A percentile compares a stretch with the other conserved stretches of the same genome.
phyloP scores from a whole-genome alignment of 2,329 filamentous ascomycete species.

The Fusarium sp. region DNA sequence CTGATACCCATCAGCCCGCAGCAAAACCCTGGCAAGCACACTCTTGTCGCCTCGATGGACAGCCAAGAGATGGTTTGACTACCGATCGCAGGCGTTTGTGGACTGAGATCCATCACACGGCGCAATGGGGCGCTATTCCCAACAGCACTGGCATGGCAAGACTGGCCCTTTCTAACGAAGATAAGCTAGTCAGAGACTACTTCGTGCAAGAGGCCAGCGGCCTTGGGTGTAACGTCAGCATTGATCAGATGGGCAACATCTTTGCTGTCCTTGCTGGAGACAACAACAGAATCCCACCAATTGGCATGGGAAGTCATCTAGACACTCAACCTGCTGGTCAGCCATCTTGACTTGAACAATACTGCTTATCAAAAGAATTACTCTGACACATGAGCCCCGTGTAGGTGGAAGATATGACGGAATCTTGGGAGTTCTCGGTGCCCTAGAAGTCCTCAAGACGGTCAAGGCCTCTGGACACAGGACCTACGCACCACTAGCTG shows the following conservation, averaged over 20 bases:
- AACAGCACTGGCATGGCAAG: not conserved
- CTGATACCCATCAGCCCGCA: not conserved
- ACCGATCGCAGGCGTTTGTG: not conserved
- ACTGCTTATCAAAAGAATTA: not conserved
- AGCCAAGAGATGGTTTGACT: not conserved
- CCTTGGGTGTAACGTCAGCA: conserved; percentile 75
- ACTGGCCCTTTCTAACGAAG: conserved; percentile 55
- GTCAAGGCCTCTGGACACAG: not conserved
- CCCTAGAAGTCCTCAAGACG: not conserved
- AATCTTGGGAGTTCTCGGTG: conserved; percentile 71
- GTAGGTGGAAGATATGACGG: conserved; percentile 79
- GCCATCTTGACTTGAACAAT: not conserved
- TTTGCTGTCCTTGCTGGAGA: conserved; percentile 79
- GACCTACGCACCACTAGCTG: not conserved
- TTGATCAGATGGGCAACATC: conserved; percentile 85
- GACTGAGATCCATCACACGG: not conserved
- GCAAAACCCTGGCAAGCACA: not conserved
- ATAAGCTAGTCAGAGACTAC: conserved; percentile 82
- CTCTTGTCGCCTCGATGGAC: not conserved
- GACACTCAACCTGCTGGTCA: conserved; percentile 68
- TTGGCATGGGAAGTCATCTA: conserved; percentile 78
- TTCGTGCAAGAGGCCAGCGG: conserved; percentile 74
- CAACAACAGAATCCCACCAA: conserved; percentile 70
- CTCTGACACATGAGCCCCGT: not conserved
- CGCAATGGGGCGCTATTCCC: not conserved